Percentiles rank a stretch among this genome's conserved stretches.
phyloP scores from a whole-genome alignment of 1,284 basidiomycete species.

The Pyrrhoderma noxium region DNA sequence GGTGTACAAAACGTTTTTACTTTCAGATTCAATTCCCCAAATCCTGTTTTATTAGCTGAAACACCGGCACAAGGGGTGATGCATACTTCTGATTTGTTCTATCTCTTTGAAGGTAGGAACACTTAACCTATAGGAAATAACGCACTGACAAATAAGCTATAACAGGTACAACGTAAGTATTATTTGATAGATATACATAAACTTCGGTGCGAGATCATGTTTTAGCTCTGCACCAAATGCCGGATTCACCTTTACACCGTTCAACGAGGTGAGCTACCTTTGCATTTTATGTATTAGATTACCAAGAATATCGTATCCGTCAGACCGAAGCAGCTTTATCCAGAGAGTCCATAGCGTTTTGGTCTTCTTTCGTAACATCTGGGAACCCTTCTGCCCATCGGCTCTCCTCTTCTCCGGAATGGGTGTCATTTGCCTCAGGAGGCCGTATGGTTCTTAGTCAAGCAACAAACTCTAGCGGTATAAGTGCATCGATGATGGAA shows the following conservation, averaged over 20 bases:
- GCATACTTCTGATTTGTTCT: conserved; percentile 41
- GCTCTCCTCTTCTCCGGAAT: conserved; percentile 27
- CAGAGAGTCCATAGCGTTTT: conserved; percentile 36
- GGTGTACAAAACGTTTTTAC: conserved; percentile 31
- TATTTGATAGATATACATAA: background rate
- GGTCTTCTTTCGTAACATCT: conserved; percentile 37
- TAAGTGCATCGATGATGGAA: conserved; percentile 27
- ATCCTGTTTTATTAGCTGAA: conserved; percentile 32
- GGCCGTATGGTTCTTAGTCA: conserved; percentile 24
- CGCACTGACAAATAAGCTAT: background rate
- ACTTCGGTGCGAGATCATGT: background rate
- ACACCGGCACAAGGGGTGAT: conserved; percentile 35
- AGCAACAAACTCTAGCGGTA: conserved; percentile 11
- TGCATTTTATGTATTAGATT: conserved; percentile 4
- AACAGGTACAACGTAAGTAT: conserved; percentile 31
- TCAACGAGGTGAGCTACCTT: conserved; percentile 30
- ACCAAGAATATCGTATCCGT: background rate
- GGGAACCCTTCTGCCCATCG: conserved; percentile 31
- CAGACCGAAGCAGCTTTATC: conserved; percentile 36
- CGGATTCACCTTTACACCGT: conserved; percentile 32
- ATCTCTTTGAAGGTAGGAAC: conserved; percentile 35
- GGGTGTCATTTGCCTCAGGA: conserved; percentile 23
- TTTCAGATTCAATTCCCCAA: conserved; percentile 29
- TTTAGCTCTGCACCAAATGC: conserved; percentile 20
- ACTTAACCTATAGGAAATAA: background rate